phyloP scores from a whole-genome alignment of 768 basidiomycete genomes.

The Trametes cinnabarina region DNA sequence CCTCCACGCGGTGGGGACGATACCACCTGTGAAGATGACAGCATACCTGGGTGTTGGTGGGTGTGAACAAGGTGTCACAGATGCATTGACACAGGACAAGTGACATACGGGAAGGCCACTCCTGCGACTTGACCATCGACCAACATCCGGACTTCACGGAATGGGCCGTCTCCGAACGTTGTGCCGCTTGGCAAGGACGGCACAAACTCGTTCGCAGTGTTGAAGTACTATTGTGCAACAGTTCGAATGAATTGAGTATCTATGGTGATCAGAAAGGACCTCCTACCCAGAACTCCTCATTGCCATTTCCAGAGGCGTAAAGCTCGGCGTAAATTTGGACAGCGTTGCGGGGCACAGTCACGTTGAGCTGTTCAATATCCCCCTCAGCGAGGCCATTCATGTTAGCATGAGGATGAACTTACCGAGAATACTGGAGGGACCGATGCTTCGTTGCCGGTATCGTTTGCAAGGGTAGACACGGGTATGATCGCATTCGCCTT shows the following conservation, averaged over 20 bases:
- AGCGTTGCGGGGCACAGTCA: conserved; percentile 69
- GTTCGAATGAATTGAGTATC: not conserved
- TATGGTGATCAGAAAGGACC: not conserved
- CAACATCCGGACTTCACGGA: conserved; percentile 60
- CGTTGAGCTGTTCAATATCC: conserved; percentile 45
- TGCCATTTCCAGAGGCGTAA: conserved; percentile 62
- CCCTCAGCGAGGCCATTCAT: not conserved
- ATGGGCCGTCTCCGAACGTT: conserved; percentile 52
- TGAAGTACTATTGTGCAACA: conserved; percentile 55
- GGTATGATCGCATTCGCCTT: conserved; percentile 68
- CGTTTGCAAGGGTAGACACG: conserved; percentile 60
- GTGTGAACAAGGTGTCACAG: conserved; percentile 18
- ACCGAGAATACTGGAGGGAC: conserved; percentile 76
- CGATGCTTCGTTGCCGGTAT: conserved; percentile 68
- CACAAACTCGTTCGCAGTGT: conserved; percentile 60
- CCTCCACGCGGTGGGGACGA: conserved; percentile 71
- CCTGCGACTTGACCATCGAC: conserved; percentile 57
- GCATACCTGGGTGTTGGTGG: conserved; percentile 24
- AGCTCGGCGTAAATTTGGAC: conserved; percentile 68
- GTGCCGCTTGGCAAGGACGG: conserved; percentile 48
- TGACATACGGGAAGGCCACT: conserved; percentile 51
- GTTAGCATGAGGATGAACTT: conserved; percentile 5
- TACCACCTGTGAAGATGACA: conserved; percentile 70
- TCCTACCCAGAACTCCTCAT: conserved; percentile 78
- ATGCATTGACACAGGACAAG: not conserved